These are phyloP conservation scores for Termitomyces sp. DNA, from an alignment of 768 basidiomycete species.

Conservation along the genomic window DNA sequence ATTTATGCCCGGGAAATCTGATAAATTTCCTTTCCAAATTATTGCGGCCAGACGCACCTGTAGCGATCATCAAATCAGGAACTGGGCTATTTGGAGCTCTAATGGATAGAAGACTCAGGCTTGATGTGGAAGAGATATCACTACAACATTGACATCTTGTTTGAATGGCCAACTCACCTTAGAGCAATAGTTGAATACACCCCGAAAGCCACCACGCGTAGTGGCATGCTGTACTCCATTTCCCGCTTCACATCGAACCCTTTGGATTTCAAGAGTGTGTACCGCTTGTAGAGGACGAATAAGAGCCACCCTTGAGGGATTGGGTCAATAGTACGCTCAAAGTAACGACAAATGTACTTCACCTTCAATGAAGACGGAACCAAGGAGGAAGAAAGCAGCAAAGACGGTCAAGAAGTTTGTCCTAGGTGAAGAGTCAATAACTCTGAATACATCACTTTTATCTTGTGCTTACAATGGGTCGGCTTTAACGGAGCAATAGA, in stretches of 20 bases:
- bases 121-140: constrained; percentile 10
- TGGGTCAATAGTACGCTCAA: neutral
- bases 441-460: neutral
- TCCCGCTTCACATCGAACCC: constrained; percentile 18
- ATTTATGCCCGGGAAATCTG: neutral
- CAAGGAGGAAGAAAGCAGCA: constrained; percentile 35
- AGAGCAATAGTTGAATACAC: constrained; percentile 37
- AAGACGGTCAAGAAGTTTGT: constrained; percentile 37
- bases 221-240: constrained; percentile 40
- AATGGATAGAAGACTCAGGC: constrained; percentile 44
- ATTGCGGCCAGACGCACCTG: constrained; percentile 25
- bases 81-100: constrained; percentile 38
- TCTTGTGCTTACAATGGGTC: constrained; percentile 27
- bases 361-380: constrained; percentile 38
- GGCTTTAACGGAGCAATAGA: constrained; percentile 45
- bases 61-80: constrained; percentile 44
- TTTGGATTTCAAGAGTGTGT: constrained; percentile 18
- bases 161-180: constrained; percentile 23
- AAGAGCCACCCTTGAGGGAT: constrained; percentile 35
- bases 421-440: constrained; percentile 18
- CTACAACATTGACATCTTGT: neutral
- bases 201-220: constrained; percentile 44
- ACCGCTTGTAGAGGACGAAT: constrained; percentile 33
- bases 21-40: neutral
- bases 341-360: neutral